These are phyloP conservation scores for Ulvella scutata DNA, from an alignment of 139 green algal genomes.

Conservation along the genomic window DNA sequence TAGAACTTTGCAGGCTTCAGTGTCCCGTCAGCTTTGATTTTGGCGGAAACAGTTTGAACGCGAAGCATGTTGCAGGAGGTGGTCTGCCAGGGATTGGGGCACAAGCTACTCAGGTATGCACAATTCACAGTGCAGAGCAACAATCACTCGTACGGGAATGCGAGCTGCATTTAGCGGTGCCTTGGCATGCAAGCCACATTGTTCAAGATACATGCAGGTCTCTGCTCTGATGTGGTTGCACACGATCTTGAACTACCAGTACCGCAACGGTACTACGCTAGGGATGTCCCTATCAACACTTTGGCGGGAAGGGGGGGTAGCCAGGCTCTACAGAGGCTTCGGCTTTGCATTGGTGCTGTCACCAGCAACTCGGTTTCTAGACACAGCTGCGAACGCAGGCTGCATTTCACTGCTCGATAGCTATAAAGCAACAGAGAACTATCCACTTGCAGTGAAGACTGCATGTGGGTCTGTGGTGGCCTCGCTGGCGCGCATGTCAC, in stretches of 20 bases:
- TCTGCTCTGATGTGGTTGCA: conserved; percentile 74
- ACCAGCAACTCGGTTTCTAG: conserved; percentile 53
- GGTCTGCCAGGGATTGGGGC: conserved; percentile 64
- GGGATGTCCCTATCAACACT: conserved; percentile 46
- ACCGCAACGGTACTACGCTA: conserved; percentile 54
- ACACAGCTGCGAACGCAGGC: conserved; percentile 84
- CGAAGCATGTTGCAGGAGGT: conserved; percentile 49
- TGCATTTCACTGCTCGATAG: conserved; percentile 62
- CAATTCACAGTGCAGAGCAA: too few species aligned
- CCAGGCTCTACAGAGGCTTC: conserved; percentile 77
- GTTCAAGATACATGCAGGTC: too few species aligned
- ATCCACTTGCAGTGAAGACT: conserved; percentile 64
- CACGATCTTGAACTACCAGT: conserved; percentile 85
- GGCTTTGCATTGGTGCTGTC: conserved; percentile 50
- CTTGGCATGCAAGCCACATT: too few species aligned
- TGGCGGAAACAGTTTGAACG: neutral
- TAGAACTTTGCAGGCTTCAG: too few species aligned
- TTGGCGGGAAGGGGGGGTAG: conserved; percentile 68
- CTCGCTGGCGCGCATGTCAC: conserved; percentile 61
- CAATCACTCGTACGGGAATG: too few species aligned
- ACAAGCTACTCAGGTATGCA: conserved; percentile 49
- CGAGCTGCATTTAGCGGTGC: too few species aligned
- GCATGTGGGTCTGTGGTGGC: conserved; percentile 46
- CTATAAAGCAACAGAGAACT: conserved; percentile 25
- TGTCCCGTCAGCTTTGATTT: too few species aligned